Evolutionary conservation across 78 protist species (phyloP).

Genomic region (Dictyostelium firmibasis): DNA sequence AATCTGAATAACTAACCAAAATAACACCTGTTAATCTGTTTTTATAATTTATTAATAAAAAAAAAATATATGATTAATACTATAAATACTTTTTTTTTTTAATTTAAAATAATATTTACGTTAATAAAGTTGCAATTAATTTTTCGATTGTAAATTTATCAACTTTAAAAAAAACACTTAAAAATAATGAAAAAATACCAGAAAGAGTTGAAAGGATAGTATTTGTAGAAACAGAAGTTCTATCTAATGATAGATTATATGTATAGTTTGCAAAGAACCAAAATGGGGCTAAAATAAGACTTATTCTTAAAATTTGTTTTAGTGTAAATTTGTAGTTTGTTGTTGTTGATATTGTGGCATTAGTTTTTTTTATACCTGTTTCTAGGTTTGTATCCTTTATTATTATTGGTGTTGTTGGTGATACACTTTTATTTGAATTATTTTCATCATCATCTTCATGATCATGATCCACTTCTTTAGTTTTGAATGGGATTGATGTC

Average conservation of each 20-base stretch:
- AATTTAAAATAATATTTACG: constrained; percentile 6
- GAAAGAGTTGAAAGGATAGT: constrained; percentile 57
- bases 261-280: constrained; percentile 77
- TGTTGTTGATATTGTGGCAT: neutral
- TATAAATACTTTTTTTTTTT: neutral
- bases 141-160: constrained; percentile 73
- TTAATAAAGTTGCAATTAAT: constrained; percentile 19
- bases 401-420: neutral
- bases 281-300: constrained; percentile 30
- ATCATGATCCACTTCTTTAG: neutral
- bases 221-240: constrained; percentile 49
- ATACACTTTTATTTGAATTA: neutral
- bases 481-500: constrained; percentile 50
- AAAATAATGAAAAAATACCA: constrained; percentile 56
- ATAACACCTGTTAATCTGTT: constrained; percentile 50
- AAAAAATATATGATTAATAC: neutral
- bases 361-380: neutral
- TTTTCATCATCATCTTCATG: neutral
- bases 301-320: constrained; percentile 32
- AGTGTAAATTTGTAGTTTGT: constrained; percentile 25
- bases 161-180: constrained; percentile 50
- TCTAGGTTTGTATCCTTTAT: neutral
- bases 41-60: too few species aligned
- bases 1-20: constrained; percentile 62
- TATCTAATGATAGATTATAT: constrained; percentile 22